These are phyloP conservation scores for Arthroderma sp. DNA, from an alignment of 2,329 filamentous ascomycete genomes.

Conservation along the genomic window DNA sequence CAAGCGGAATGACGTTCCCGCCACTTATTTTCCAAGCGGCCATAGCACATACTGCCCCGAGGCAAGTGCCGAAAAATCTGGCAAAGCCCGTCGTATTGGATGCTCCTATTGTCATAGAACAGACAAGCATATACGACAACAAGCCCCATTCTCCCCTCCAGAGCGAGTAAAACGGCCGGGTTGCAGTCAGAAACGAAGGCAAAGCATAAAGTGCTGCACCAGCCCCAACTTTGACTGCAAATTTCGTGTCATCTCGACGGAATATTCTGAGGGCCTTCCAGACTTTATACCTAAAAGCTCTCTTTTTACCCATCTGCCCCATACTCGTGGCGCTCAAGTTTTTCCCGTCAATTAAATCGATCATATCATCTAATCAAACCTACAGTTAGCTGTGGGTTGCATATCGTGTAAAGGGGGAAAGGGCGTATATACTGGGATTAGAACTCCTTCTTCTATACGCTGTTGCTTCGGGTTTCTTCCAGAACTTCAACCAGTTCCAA, in stretches of 20 bases:
- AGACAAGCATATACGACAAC: conserved; percentile 94
- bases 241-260: conserved; percentile 54
- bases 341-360: conserved; percentile 5
- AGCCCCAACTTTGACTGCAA: conserved; percentile 84
- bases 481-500: conserved; percentile 82
- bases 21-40: conserved; percentile 63
- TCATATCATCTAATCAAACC: conserved; percentile 10
- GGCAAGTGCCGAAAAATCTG: conserved; percentile 71
- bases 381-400: not conserved
- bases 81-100: conserved; percentile 85
- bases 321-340: not conserved
- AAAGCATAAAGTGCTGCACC: conserved; percentile 81
- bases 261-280: conserved; percentile 45
- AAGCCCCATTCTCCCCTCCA: conserved; percentile 97
- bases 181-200: conserved; percentile 69
- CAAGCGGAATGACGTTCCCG: conserved; percentile 62
- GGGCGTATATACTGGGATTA: conserved; percentile 1
- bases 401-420: not conserved
- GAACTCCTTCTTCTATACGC: not conserved
- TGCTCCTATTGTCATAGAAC: conserved; percentile 92
- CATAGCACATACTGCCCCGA: conserved; percentile 65
- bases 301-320: not conserved
- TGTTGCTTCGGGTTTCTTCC: conserved; percentile 33
- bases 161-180: conserved; percentile 65
- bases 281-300: conserved; percentile 34